Evolutionary conservation across 768 basidiomycete genomes (phyloP), one percentile per base, ranked within the genome.

Genomic region (Trametes cingulata): DNA sequence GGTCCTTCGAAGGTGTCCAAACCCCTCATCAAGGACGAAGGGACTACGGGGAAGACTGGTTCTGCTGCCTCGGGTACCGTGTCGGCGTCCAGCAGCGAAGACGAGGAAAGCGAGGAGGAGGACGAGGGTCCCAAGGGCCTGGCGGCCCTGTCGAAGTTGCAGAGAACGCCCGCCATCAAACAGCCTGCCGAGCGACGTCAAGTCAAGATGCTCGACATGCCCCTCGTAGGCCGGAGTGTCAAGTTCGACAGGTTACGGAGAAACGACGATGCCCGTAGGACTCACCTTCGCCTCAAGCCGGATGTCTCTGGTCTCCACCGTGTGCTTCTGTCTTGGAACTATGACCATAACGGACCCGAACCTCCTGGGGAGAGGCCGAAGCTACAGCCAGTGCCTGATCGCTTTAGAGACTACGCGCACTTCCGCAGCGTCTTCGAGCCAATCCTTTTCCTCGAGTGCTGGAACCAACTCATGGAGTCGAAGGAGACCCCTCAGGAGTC

Each of bases 361-460:
- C 92, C 90, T 40, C 89, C 93, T 1, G 76, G 77, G n/a, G 71
- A 74, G 17, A 69, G 64, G 50, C 47, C 62, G 41, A 75, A 71
- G 43, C 65, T 77, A 4, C 51, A 71, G 13, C 74, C 72, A 17
- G 79, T 97, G 8, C 90, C 91, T 0, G 81, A 85, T 54, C 76
- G 71, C 12, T 98, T 98, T 72, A 57, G 66, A 1, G 80, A 83
- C 51, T 82, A 87, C 58, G 71, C 76, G 1, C 82, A 92, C 19
- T 98, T 96, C 72, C 80, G 82, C 41, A 75, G 76, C 22, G 78
- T 88, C 45, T 94, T 97, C 71, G 86, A 93, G 69, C 95, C 96
- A 2, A 79, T 98, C 15, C 76, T 98, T 25, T 74, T 95, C 19
- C 76, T 91, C 58, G 97, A 99, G 74, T 87, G 91, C 62, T 98